Conservation (phyloP, 345 rosid genomes). For the Salix udensis region DNA sequence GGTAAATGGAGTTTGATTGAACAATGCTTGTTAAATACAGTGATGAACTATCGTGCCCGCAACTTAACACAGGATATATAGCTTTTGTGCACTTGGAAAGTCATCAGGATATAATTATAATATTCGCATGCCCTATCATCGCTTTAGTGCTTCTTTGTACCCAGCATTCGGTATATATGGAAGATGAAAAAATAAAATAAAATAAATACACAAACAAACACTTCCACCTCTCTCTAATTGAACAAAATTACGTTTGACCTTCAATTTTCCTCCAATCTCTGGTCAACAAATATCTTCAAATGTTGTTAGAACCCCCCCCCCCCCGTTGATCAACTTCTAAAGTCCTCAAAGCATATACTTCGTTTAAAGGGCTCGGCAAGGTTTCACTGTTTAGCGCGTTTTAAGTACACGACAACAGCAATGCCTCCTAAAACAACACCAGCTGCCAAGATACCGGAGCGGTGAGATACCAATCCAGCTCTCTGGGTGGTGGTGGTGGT, state of each 20-base stretch:
- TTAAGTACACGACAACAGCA: slow-evolving; percentile 57
- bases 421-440: slow-evolving; percentile 64
- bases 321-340: not conserved
- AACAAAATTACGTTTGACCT: not conserved
- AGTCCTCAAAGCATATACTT: not conserved
- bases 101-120: not conserved
- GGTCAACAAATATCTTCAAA: not conserved
- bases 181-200: not conserved
- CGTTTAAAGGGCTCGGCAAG: slow-evolving; percentile 30
- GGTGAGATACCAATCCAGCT: slow-evolving; percentile 34
- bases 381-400: slow-evolving; percentile 54
- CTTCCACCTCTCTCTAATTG: not conserved
- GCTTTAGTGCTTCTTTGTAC: not conserved
- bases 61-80: not conserved
- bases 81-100: not conserved
- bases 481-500: slow-evolving; percentile 17
- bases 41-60: not conserved
- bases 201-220: not conserved
- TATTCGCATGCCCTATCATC: not conserved
- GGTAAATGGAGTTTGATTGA: not conserved
- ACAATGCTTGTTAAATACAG: not conserved
- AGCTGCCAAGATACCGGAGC: slow-evolving; percentile 50
- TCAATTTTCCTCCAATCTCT: not conserved
- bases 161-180: not conserved
- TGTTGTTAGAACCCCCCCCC: not conserved